Base-by-base conservation (phyloP, 2,329 filamentous ascomycete species). In the Camillea tinctor region DNA sequence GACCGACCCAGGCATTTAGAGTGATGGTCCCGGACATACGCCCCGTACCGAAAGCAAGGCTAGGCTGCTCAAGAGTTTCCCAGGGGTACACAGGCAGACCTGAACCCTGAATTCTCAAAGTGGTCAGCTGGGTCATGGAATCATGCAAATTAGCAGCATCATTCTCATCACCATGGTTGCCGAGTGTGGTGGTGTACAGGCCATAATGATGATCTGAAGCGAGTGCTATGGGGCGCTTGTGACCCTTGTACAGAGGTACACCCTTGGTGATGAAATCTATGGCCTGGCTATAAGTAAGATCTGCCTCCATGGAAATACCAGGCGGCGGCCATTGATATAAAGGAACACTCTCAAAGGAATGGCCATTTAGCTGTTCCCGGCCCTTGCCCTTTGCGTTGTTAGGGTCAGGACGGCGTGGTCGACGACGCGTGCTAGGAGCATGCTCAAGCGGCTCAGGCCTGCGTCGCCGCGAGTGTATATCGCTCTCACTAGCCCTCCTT, bases 61-160 rank as follows among this genome's bases (percentile, higher is more conserved):
- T 91, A 4, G 90, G 90, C 68, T 92, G 88, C 70, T 93, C 90
- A 23, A 92, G 78, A 1, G 89, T 88, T 63, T 89, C 84, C 89
- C 87, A 92, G 1, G 87, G 88, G 60, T 78, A 72, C 2, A 72
- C 70, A 51, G 83, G 77, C 17, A 66, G 66, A 3, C 67, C 66
- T 3, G 69, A 68, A 21, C 79, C 78, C 59, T 79, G 75, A 15
- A 82, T 75, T 23, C 79, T 76, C 69, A 86, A 72, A 1, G 82
- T 85, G 79, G 84, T 85, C 66, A 86, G 79, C 72, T 85, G 81
- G 8, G 77, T 80, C 84, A 86, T 86, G 54, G 80, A 73, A 64
- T 84, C 79, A 70, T 85, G 82, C 23, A 79, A 71, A 65, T 83
- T 80, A 17, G 76, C 80, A 7, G 72, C 74, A 61, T 86, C 84